A percentile compares a stretch with the other conserved stretches of the same genome.
phyloP scores from a whole-genome alignment of 257 asterid genomes.

The Ehretia macrophylla region DNA sequence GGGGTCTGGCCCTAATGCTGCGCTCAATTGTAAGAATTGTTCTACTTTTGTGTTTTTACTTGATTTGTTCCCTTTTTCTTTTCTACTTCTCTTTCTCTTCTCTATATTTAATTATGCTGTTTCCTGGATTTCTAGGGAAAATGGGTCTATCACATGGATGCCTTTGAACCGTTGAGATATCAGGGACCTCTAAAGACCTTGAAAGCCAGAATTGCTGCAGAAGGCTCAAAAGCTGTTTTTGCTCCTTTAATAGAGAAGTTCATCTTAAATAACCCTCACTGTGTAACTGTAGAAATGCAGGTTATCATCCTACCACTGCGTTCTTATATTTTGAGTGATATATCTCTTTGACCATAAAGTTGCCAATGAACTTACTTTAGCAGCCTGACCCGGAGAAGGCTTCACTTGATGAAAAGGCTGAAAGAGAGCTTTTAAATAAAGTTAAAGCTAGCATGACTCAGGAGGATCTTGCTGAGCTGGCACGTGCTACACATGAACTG shows the following conservation, averaged over 20 bases:
- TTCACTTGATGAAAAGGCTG: conserved; percentile 76
- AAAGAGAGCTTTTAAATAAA: conserved; percentile 66
- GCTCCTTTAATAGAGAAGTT: conserved; percentile 78
- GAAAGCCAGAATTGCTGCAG: conserved; percentile 83
- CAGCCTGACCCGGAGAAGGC: conserved; percentile 98
- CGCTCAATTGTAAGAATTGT: conserved; percentile 68
- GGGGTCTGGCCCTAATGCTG: conserved; percentile 96
- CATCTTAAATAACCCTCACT: conserved; percentile 77
- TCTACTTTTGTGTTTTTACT: conserved; percentile 15
- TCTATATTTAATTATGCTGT: conserved; percentile 14
- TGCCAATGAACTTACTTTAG: conserved; percentile 12
- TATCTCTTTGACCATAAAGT: neutral
- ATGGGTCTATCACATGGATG: conserved; percentile 96
- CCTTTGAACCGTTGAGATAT: conserved; percentile 87
- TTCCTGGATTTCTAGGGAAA: conserved; percentile 55
- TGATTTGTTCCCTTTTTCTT: conserved; percentile 4
- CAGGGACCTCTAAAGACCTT: conserved; percentile 78
- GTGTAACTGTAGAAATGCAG: conserved; percentile 96
- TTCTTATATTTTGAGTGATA: neutral
- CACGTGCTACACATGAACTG: conserved; percentile 86
- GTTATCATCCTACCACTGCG: conserved; percentile 21
- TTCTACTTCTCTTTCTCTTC: conserved; percentile 3
- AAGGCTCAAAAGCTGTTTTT: conserved; percentile 94
- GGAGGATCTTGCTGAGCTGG: conserved; percentile 97
- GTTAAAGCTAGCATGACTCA: conserved; percentile 81